Conservation (phyloP, 2,329 filamentous ascomycete species). For the Macrophomina phaseolina region DNA sequence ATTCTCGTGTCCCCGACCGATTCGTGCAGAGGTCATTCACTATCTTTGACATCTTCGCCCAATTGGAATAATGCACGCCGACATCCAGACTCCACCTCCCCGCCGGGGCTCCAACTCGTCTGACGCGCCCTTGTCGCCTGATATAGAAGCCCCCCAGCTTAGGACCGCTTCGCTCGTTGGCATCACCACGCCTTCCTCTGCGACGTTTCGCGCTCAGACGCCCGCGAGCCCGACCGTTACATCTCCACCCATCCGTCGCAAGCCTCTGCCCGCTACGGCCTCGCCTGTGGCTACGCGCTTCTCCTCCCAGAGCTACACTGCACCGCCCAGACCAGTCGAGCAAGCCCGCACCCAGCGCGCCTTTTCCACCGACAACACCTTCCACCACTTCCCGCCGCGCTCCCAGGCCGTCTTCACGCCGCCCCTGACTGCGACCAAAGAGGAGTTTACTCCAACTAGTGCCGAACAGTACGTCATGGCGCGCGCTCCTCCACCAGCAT, state of each 20-base stretch:
- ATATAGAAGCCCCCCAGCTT: constrained; percentile 26
- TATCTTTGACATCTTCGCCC: constrained; percentile 17
- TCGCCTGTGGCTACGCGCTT: constrained; percentile 54
- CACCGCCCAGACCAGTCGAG: constrained; percentile 42
- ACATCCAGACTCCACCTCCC: constrained; percentile 23
- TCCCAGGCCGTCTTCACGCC: constrained; percentile 38
- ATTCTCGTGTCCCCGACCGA: constrained; percentile 24
- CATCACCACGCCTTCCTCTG: constrained; percentile 51
- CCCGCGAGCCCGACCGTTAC: constrained; percentile 47
- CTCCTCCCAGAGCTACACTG: constrained; percentile 48
- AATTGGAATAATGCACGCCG: constrained; percentile 28
- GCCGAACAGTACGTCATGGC: constrained; percentile 44
- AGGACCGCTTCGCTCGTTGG: constrained; percentile 43
- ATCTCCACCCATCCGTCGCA: constrained; percentile 55
- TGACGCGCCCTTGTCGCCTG: constrained; percentile 27
- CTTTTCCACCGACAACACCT: constrained; percentile 40
- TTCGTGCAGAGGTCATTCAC: constrained; percentile 23
- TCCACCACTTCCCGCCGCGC: constrained; percentile 36
- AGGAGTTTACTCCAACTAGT: constrained; percentile 41
- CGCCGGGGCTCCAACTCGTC: constrained; percentile 24
- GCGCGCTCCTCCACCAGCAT: background rate
- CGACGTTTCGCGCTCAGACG: constrained; percentile 50
- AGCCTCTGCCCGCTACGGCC: constrained; percentile 59
- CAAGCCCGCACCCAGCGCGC: constrained; percentile 33
- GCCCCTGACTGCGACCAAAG: constrained; percentile 32